Conservation (phyloP, 352 stramenopile genomes). For the Globisporangium radiosum region DNA sequence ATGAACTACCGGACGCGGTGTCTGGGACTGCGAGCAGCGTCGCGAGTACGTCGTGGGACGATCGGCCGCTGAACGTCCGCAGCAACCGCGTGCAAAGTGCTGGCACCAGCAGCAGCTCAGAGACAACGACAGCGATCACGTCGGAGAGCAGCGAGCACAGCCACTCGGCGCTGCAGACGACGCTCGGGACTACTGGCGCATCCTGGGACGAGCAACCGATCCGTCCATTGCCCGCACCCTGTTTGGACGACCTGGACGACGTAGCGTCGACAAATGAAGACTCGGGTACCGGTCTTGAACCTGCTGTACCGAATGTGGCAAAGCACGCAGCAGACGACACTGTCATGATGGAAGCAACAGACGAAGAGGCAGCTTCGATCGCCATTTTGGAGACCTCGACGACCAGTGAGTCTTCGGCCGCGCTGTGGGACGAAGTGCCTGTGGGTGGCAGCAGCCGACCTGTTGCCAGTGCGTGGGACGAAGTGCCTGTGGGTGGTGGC, state of each 20-base stretch:
- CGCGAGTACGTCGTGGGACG: constrained; percentile 3
- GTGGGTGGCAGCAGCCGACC: background rate
- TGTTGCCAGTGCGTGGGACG: constrained; percentile 8
- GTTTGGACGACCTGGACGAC: background rate
- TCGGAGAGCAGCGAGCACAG: background rate
- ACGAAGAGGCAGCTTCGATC: background rate
- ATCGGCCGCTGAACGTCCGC: constrained; percentile 8
- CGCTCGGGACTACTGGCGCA: background rate
- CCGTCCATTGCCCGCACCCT: background rate
- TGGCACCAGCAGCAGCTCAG: background rate
- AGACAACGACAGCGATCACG: background rate
- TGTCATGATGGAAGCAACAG: background rate
- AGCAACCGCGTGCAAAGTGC: background rate
- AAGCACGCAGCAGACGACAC: background rate
- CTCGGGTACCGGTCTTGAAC: too few relatives aligned
- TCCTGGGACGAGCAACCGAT: constrained; percentile 17
- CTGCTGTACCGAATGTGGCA: too few relatives aligned
- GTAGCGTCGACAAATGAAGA: background rate
- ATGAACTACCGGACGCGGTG: too few relatives aligned
- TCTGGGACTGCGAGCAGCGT: background rate
- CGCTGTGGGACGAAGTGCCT: background rate
- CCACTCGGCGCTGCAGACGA: background rate
- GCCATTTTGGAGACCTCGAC: too few relatives aligned
- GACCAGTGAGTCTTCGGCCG: too few relatives aligned
- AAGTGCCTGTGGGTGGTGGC: constrained; percentile 3